Base-by-base conservation (phyloP, 805 yeast species). In the Allodekkera sacchari region DNA sequence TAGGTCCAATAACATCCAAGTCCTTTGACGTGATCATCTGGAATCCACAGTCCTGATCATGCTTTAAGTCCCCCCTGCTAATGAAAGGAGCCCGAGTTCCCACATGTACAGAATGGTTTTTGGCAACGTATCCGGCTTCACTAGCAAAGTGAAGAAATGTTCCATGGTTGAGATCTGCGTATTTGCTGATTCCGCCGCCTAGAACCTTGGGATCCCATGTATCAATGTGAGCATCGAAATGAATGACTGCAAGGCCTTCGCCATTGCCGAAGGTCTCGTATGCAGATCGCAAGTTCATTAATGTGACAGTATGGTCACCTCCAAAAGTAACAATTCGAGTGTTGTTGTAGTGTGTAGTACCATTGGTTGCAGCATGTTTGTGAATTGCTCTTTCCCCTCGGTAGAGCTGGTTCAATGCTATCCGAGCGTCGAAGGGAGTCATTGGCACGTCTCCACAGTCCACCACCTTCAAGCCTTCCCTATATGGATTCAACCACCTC, bases 131-230 rank as follows among this genome's bases (percentile, higher is more conserved):
- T 1, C 84, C 84, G 29, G 72, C 65, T 50, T 78, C 84, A 28
- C 71, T 71, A 1, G 85, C 85, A 53, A 73, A 77, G 49, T 77
- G 83, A 27, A 78, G 56, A 39, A 76, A 77, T 0, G 85, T 77
- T 5, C 84, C 85, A 48, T 78, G 84, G 45, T 77, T 78, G 23
- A 54, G 32, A 15, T 49, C 37, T 57, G 75, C 71, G 45, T 78
- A 77, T 41, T 68, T 62, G 9, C 77, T 58, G 16, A 76, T 52
- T 6, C 74, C 78, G 4, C 83, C 84, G 8, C 83, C 83, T 22
- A 76, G 57, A 13, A 64, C 68, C 31, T 60, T 51, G 5, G 85
- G 85, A 41, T 75, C 65, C 80, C 83, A 77, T 3, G 84, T 77
- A 53, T 78, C 85, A 27, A 77, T 64, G 50, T 77, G 85, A 17